Base-by-base conservation (phyloP, 805 yeast genomes). In the Spathaspora girioi region DNA sequence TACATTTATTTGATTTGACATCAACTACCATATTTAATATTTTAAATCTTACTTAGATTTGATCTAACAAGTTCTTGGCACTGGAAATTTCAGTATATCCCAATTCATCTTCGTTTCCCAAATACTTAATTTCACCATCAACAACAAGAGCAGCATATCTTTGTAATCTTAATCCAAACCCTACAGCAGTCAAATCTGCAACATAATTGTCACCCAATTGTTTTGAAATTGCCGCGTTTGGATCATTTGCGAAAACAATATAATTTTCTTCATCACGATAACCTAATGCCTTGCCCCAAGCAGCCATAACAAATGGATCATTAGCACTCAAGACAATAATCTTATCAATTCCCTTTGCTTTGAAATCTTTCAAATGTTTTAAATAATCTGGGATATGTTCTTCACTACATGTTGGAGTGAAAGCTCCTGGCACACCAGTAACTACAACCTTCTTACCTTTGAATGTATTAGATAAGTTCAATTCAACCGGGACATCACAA, bases 351-450 rank as follows among this genome's bases (percentile, higher is more conserved):
- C 69, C 67, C 59, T 70, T 68, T 15, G 64, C 62, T 51, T 62
- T 62, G 63, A 88, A 78, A 50, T 80, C 78, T 6, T 64, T 65
- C 50, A 78, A 65, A 56, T 81, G 71, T 52, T 63, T 66, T 59
- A 73, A 64, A 17, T 60, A 52, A 43, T 60, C 64, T 4, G 78
- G 78, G 47, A 73, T 67, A 58, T 73, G 78, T 59, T 69, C 63
- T 56, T 69, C 77, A 27, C 77, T 70, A 55, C 78, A 73, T 3
- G 75, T 67, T 29, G 77, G 96, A 26, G 96, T 87, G 77, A 87
- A 89, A 10, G 96, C 94, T 55, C 92, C 96, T 55, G 96, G 94
- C 32, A 88, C 91, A 53, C 87, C 78, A 31, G 89, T 89, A 59
- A 88, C 73, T 43, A 87, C 82, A 31, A 85, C 81, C 60, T 77